Conservation (phyloP, 345 rosid species). For the Lagerstroemia speciosa region DNA sequence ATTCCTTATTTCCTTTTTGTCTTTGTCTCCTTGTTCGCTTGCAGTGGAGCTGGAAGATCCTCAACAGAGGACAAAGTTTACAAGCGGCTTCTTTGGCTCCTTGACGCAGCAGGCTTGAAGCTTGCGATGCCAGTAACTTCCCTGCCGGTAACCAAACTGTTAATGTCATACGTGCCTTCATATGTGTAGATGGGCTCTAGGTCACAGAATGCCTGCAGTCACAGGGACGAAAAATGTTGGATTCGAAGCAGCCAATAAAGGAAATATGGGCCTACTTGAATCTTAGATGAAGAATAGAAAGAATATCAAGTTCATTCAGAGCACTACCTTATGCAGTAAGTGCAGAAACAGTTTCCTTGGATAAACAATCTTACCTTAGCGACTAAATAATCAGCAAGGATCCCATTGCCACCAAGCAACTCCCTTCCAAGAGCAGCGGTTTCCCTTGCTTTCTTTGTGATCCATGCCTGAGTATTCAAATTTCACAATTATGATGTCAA, state of each 20-base stretch:
- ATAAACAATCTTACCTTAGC: constrained; percentile 20
- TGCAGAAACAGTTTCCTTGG: background rate
- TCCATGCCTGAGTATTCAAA: constrained; percentile 57
- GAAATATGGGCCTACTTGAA: too few species aligned
- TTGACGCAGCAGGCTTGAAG: constrained; percentile 50
- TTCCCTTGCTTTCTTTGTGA: constrained; percentile 65
- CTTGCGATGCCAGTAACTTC: constrained; percentile 86
- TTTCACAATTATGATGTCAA: background rate
- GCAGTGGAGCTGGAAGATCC: background rate
- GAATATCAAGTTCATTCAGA: too few species aligned
- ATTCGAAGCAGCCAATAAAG: background rate
- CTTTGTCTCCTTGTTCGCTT: background rate
- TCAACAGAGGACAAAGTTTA: constrained; percentile 12
- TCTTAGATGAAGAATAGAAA: too few species aligned
- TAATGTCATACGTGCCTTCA: constrained; percentile 93
- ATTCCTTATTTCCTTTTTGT: background rate
- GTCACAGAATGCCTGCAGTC: constrained; percentile 89
- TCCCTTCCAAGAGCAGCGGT: constrained; percentile 76
- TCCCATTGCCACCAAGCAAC: constrained; percentile 93
- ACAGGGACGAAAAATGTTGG: background rate
- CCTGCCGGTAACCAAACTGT: constrained; percentile 80
- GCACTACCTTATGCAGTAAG: too few species aligned
- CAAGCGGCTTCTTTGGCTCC: constrained; percentile 51
- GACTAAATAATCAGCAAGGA: constrained; percentile 75
- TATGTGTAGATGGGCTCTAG: constrained; percentile 91